Evolutionary conservation across 2,329 filamentous ascomycete genomes (phyloP), one percentile per base, ranked within the genome.

Genomic region (Tolypocladium tropicale): DNA sequence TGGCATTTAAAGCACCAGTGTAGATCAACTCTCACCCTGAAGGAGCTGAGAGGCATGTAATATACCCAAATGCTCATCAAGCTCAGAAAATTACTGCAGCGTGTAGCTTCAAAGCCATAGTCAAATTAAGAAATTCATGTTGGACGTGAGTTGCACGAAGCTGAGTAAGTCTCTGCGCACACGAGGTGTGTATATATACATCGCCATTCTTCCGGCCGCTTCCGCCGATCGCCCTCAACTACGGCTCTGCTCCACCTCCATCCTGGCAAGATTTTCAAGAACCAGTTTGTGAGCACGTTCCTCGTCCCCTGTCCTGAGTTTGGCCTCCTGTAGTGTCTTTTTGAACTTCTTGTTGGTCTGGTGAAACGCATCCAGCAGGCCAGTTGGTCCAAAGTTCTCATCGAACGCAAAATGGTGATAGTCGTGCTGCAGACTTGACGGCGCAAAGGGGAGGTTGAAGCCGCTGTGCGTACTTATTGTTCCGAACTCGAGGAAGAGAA

Each of bases 361-460:
- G 52, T 61, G 58, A 6, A 55, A 33, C 6, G 30, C 33, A 41
- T 61, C 59, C 10, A 61, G 52, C 39, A 60, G n/a, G 6, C 59
- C 59, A 5, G 55, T 56, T 0, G 59, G 59, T 1, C 58, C 58
- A 50, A 61, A 61, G n/a, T 61, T 61, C 32, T 61, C 59, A 30
- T 61, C 56, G 50, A 61, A 61, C 0, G 59, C 59, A 55, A 59
- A 61, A 50, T 61, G 59, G 48, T 61, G 59, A 32, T 60, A 61
- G 55, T 61, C 59, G 25, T 61, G 59, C 52, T 60, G 58, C 46
- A 61, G 41, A 46, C 56, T 60, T 9, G 51, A 55, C n/a, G 56
- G 53, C 49, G 57, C 18, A 21, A 52, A 54, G 5, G 59, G 59
- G 18, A 61, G 39, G 52, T 58, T 58, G 53, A 58, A 61, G 4